Evolutionary conservation across 1,284 basidiomycete genomes (phyloP), one percentile per base, ranked within the genome.

Genomic region (Agaricales sp.): DNA sequence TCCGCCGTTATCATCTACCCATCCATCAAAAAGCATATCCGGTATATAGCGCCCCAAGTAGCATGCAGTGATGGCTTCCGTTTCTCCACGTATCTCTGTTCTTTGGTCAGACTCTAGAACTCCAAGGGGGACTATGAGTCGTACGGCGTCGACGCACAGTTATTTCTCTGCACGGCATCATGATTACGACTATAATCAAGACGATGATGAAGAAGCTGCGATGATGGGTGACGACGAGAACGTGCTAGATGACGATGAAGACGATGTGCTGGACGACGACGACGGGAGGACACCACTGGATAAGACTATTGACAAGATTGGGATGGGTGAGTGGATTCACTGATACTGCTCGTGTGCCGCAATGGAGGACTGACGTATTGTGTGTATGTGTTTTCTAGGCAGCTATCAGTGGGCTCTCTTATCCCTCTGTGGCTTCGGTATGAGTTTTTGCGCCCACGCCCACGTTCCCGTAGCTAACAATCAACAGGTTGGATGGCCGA

Each of bases 251-350:
- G 30, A 35, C 11, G 30, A 35, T 8, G 30, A 35, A 35, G 30
- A 35, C n/a, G 30, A 11, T 11, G n/a, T 35, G 8, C 11, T 8
- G 8, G 30, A 35, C 30, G 30, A 35, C 8, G 30, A 35, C 30
- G 30, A 35, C 30, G 30, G 30, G 30, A 35, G 30, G 30, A 35
- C 30, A 35, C 30, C 30, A 54, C 70, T 92, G 35, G 89, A 92
- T 66, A 83, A 77, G 61, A 93, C 89, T 1, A 87, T 94, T 65
- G 89, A 93, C 61, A 77, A 79, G 39, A 88, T 94, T 58, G 91
- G 92, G 24, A 92, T 94, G 83, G 92, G 91, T 35, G 30, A 8
- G 30, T 35, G 30, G 8, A 11, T 35, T n/a, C n/a, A n/a, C n/a
- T n/a, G n/a, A n/a, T n/a, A n/a, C n/a, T 77, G 55, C 57, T 64